Evolutionary conservation across 176 grass and related monocot species (phyloP).

Genomic region (Carex parvula): DNA sequence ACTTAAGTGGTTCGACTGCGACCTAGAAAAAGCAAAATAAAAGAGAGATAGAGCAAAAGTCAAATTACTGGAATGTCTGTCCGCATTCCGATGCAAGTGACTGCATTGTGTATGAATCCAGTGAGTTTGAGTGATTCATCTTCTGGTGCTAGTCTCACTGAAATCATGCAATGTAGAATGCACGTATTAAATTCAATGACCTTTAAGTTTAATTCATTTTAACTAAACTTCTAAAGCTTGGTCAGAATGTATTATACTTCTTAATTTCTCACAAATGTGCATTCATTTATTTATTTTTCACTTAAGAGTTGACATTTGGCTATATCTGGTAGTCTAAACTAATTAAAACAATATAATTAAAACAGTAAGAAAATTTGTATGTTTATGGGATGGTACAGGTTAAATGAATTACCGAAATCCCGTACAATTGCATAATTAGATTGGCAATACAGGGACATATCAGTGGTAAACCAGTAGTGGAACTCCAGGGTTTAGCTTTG

Average conservation of each 20-base stretch:
- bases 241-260: background rate
- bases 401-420: background rate
- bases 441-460: background rate
- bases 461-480: background rate
- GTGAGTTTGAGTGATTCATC: conserved; percentile 87
- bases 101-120: conserved; percentile 82
- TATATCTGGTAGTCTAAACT: background rate
- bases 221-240: background rate
- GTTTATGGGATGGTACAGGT: background rate
- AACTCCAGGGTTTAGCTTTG: background rate
- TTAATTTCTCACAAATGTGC: background rate
- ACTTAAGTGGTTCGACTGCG: background rate
- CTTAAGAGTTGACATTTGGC: background rate
- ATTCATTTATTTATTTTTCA: background rate
- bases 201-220: background rate
- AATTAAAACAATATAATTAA: background rate
- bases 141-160: conserved; percentile 93
- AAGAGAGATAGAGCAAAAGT: background rate
- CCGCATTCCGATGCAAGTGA: conserved; percentile 93
- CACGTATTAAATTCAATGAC: background rate
- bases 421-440: background rate
- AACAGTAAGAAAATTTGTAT: background rate
- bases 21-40: background rate
- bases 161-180: conserved; percentile 31
- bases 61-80: conserved; percentile 69